A percentile compares a stretch with the other conserved stretches of the same genome.
phyloP scores from a whole-genome alignment of 768 basidiomycete species.

The Collybia sp. region DNA sequence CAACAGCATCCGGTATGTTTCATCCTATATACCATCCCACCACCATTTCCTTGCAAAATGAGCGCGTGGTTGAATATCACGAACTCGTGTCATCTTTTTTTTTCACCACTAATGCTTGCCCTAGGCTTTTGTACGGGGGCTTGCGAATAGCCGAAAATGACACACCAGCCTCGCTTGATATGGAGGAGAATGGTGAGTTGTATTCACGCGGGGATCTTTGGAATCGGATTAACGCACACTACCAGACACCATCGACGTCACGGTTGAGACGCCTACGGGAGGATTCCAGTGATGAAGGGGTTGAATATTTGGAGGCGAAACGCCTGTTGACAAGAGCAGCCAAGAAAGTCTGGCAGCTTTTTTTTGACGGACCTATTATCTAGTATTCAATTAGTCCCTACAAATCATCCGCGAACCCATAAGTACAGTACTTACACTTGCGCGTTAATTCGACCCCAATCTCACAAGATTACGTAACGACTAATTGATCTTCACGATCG shows the following conservation, averaged over 20 bases:
- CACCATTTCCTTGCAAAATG: too few relatives aligned
- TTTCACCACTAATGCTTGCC: slow-evolving; percentile 1
- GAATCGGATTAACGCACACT: slow-evolving; percentile 2
- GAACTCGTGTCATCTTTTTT: background rate
- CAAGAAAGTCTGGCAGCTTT: slow-evolving; percentile 18
- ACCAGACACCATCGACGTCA: slow-evolving; percentile 90
- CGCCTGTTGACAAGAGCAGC: slow-evolving; percentile 43
- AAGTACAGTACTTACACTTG: too few relatives aligned
- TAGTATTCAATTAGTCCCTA: slow-evolving; percentile 1
- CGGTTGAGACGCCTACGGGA: slow-evolving; percentile 96
- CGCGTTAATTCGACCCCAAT: too few relatives aligned
- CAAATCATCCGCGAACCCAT: too few relatives aligned
- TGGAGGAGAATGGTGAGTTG: slow-evolving; percentile 80
- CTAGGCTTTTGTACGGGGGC: slow-evolving; percentile 90
- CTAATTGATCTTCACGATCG: too few relatives aligned
- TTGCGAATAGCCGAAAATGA: slow-evolving; percentile 82
- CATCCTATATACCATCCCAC: too few relatives aligned
- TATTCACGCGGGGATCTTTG: background rate
- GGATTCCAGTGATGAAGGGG: slow-evolving; percentile 76
- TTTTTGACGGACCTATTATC: slow-evolving; percentile 9
- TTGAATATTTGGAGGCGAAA: slow-evolving; percentile 57
- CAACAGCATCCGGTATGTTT: slow-evolving; percentile 73
- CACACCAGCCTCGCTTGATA: slow-evolving; percentile 77
- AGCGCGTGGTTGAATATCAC: background rate
- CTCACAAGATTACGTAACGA: too few relatives aligned